Evolutionary conservation across 805 yeast species (phyloP).

Genomic region (Metschnikowia rubicola): DNA sequence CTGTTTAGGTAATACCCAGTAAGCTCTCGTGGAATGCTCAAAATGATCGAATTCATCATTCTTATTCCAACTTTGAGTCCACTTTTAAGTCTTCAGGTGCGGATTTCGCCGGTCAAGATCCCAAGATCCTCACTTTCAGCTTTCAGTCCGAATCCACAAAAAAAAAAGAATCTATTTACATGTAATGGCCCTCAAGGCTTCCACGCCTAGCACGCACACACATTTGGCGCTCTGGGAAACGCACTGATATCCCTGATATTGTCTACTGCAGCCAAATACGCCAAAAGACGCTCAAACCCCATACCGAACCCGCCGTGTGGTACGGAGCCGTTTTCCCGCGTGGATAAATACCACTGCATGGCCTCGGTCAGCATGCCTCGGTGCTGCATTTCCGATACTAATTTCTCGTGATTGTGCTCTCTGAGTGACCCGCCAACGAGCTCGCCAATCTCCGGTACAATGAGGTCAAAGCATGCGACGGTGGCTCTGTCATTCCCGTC

Average conservation of each 20-base stretch:
- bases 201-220: conserved; percentile 29
- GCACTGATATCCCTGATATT: conserved; percentile 86
- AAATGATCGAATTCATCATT: no score
- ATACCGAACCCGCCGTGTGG: conserved; percentile 97
- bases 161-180: background rate
- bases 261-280: conserved; percentile 67
- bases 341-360: conserved; percentile 76
- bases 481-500: conserved; percentile 42
- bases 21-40: no score
- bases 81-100: no score
- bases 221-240: conserved; percentile 68
- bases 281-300: conserved; percentile 84
- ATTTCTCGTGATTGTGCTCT: conserved; percentile 55
- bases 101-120: no score
- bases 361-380: conserved; percentile 57
- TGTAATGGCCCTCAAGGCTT: background rate
- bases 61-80: no score
- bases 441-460: conserved; percentile 92
- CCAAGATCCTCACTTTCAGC: no score
- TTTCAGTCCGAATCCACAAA: no score
- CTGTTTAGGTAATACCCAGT: no score
- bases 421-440: conserved; percentile 92
- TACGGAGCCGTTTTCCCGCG: conserved; percentile 72
- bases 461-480: conserved; percentile 85
- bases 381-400: conserved; percentile 48